Percentiles rank a stretch among this genome's conserved stretches.
phyloP scores from a whole-genome alignment of 345 rosid species.

The Gossypium ekmanianum region DNA sequence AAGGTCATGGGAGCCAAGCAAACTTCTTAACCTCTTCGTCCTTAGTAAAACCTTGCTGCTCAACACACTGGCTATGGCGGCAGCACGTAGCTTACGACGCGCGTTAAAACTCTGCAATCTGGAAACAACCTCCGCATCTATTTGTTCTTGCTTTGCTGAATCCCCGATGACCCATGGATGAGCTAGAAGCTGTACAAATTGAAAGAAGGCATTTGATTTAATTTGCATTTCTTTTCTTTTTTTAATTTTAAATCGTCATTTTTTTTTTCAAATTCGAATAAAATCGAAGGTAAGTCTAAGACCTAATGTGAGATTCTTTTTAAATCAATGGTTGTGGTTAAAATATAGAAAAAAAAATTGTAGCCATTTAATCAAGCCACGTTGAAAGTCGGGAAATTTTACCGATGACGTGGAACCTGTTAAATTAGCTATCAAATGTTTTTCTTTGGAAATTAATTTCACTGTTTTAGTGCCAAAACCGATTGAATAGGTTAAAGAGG shows the following conservation, averaged over 20 bases:
- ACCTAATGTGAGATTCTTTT: too few relatives aligned
- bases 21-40: conserved; percentile 47
- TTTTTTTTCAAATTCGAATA: too few relatives aligned
- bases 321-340: too few relatives aligned
- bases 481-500: too few relatives aligned
- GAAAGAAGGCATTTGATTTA: background rate
- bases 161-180: conserved; percentile 69
- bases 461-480: too few relatives aligned
- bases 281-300: too few relatives aligned
- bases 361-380: rapidly evolving
- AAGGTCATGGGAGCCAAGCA: conserved; percentile 59
- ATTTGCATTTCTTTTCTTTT: too few relatives aligned
- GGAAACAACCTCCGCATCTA: conserved; percentile 59
- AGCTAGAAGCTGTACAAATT: conserved; percentile 36
- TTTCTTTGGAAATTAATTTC: too few relatives aligned
- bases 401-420: rapidly evolving
- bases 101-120: conserved; percentile 56
- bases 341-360: too few relatives aligned
- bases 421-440: too few relatives aligned
- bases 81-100: conserved; percentile 55
- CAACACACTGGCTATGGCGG: conserved; percentile 59
- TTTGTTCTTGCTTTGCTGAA: conserved; percentile 51
- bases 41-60: conserved; percentile 53
- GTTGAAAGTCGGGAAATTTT: too few relatives aligned
- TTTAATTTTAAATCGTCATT: too few relatives aligned